These are phyloP conservation scores for Yarrowia sp. DNA, from an alignment of 805 yeast genomes.

Conservation along the genomic window DNA sequence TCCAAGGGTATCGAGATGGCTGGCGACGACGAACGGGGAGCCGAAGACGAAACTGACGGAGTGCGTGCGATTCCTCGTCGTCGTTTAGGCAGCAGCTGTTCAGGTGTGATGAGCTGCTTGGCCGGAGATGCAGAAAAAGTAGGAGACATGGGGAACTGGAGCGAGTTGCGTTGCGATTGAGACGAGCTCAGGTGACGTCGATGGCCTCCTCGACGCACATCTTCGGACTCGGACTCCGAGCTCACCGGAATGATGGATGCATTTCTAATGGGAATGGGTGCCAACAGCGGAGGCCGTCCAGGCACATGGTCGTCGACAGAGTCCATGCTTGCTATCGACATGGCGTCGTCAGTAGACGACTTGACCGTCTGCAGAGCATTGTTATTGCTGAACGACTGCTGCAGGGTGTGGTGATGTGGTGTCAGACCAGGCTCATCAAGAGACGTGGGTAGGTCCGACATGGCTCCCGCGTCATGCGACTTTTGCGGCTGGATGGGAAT, in stretches of 20 bases:
- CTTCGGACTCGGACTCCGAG: constrained; percentile 23
- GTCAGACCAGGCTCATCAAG: not conserved
- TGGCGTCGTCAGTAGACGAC: constrained; percentile 9
- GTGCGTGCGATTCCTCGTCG: constrained; percentile 2
- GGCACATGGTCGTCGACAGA: not conserved
- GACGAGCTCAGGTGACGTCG: constrained; percentile 21
- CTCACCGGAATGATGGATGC: constrained; percentile 20
- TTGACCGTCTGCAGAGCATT: constrained; percentile 7
- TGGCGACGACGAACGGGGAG: constrained; percentile 2
- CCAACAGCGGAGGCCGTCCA: constrained; percentile 5
- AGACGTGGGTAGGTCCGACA: not conserved
- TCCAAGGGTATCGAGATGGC: constrained; percentile 7
- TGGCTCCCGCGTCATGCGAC: constrained; percentile 4
- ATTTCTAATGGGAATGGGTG: constrained; percentile 15
- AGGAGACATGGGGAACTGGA: constrained; percentile 13
- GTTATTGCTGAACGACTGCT: not conserved
- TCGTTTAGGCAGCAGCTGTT: constrained; percentile 16
- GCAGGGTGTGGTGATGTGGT: not conserved
- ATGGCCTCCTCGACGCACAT: not conserved
- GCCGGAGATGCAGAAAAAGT: constrained; percentile 22
- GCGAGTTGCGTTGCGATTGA: constrained; percentile 12
- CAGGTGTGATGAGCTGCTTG: constrained; percentile 20
- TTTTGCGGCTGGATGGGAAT: constrained; percentile 5
- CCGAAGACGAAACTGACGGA: not conserved
- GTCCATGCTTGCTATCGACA: constrained; percentile 8